phyloP scores from a whole-genome alignment of 805 yeast species.

The Torulaspora quercuum region DNA sequence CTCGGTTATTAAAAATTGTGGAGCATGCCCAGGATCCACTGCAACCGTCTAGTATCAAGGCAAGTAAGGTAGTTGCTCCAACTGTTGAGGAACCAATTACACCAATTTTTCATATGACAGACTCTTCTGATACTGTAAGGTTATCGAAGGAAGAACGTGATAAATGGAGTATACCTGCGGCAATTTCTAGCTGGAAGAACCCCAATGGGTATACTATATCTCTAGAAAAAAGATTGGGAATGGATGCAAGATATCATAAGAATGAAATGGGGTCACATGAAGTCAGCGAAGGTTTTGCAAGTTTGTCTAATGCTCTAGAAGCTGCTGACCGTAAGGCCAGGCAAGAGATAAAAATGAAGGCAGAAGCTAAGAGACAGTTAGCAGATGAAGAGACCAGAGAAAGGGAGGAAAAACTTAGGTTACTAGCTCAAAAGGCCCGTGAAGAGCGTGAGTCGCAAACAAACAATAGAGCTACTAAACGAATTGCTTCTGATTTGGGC shows the following conservation, averaged over 20 bases:
- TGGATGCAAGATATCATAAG: slow-evolving; percentile 41
- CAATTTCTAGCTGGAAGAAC: slow-evolving; percentile 93
- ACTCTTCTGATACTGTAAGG: slow-evolving; percentile 45
- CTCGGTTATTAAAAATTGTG: slow-evolving; percentile 59
- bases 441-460: slow-evolving; percentile 30
- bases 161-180: slow-evolving; percentile 85
- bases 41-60: slow-evolving; percentile 73
- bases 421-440: slow-evolving; percentile 50
- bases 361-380: slow-evolving; percentile 45
- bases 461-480: slow-evolving; percentile 9
- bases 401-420: slow-evolving; percentile 50
- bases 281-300: slow-evolving; percentile 56
- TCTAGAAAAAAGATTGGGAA: slow-evolving; percentile 68
- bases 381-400: slow-evolving; percentile 49
- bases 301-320: slow-evolving; percentile 68
- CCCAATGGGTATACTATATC: slow-evolving; percentile 84
- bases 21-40: slow-evolving; percentile 65
- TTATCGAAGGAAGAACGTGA: slow-evolving; percentile 69
- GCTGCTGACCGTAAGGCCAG: slow-evolving; percentile 62
- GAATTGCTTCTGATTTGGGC: slow-evolving; percentile 5
- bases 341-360: slow-evolving; percentile 50
- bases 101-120: slow-evolving; percentile 63
- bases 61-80: slow-evolving; percentile 65
- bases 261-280: slow-evolving; percentile 36
- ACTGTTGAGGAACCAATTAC: slow-evolving; percentile 51